A percentile compares a stretch with the other conserved stretches of the same genome.
Conservation (phyloP, 495 filamentous ascomycete species). For the Thermothielavioides terrestris region DNA sequence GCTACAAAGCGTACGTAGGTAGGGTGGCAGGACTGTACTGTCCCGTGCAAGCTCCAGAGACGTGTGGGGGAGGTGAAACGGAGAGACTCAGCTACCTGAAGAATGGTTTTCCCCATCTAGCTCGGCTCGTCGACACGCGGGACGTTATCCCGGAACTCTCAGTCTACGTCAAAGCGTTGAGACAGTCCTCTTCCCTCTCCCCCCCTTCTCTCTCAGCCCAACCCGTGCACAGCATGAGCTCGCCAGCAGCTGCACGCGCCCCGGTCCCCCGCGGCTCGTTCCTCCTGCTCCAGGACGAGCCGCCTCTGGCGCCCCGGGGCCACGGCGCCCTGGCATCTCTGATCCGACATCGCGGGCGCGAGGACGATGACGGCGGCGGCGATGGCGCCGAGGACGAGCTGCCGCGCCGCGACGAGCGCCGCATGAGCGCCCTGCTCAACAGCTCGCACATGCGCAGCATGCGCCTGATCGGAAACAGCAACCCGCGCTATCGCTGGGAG, state of each 20-base stretch:
- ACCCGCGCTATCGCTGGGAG: constrained; percentile 68
- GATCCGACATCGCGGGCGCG: constrained; percentile 27
- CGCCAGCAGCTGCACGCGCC: constrained; percentile 10
- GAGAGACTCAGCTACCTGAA: too few relatives aligned
- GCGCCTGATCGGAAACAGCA: constrained; percentile 67
- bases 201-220: too few relatives aligned
- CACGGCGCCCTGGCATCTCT: constrained; percentile 29
- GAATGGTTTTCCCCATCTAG: too few relatives aligned
- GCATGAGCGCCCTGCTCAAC: constrained; percentile 46
- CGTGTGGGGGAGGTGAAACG: too few relatives aligned
- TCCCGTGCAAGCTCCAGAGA: too few relatives aligned
- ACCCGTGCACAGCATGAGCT: constrained; percentile 7
- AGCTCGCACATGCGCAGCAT: constrained; percentile 67
- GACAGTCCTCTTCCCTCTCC: too few relatives aligned
- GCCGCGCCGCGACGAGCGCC: constrained; percentile 39
- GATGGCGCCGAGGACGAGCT: constrained; percentile 26
- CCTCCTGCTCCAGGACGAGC: constrained; percentile 31
- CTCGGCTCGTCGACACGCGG: too few relatives aligned
- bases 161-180: too few relatives aligned
- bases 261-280: constrained; percentile 24
- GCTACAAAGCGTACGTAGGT: too few relatives aligned
- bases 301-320: constrained; percentile 21
- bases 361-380: constrained; percentile 20
- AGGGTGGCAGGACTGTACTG: too few relatives aligned
- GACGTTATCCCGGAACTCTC: too few relatives aligned